These are phyloP conservation scores for Biscogniauxia marginata DNA, from an alignment of 2,329 filamentous ascomycete species.

Conservation along the genomic window DNA sequence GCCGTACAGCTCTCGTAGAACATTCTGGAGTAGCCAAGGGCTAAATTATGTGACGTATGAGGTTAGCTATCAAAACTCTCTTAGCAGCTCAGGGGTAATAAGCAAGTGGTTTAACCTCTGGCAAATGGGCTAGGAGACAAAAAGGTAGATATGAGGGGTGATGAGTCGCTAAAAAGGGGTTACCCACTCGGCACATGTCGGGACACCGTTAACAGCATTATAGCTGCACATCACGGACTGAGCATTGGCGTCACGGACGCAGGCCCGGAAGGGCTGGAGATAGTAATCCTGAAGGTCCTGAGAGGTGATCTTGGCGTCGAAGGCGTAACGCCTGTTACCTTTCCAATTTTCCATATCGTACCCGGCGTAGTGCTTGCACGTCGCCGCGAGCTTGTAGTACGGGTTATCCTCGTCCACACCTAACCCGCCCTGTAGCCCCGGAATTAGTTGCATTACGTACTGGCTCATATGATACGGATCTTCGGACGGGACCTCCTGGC, in stretches of 20 bases:
- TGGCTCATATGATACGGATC: conserved; percentile 49
- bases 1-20: conserved; percentile 63
- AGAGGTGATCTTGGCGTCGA: conserved; percentile 53
- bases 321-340: conserved; percentile 46
- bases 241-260: conserved; percentile 55
- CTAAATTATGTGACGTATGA: background rate
- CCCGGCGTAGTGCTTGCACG: conserved; percentile 59
- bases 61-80: background rate
- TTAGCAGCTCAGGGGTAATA: no score
- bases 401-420: conserved; percentile 12
- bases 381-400: conserved; percentile 46
- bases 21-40: conserved; percentile 56
- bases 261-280: conserved; percentile 62
- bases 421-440: conserved; percentile 46
- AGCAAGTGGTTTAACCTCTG: background rate
- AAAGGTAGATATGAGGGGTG: no score
- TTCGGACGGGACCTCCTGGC: conserved; percentile 60
- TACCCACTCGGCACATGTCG: conserved; percentile 55
- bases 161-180: no score
- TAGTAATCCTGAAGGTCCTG: conserved; percentile 70
- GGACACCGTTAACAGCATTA: conserved; percentile 64
- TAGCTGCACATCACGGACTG: conserved; percentile 62
- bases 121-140: background rate
- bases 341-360: conserved; percentile 55
- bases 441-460: conserved; percentile 54